Conservation (phyloP, 2,329 filamentous ascomycete species). For the Torrubiella hemipterigena region DNA sequence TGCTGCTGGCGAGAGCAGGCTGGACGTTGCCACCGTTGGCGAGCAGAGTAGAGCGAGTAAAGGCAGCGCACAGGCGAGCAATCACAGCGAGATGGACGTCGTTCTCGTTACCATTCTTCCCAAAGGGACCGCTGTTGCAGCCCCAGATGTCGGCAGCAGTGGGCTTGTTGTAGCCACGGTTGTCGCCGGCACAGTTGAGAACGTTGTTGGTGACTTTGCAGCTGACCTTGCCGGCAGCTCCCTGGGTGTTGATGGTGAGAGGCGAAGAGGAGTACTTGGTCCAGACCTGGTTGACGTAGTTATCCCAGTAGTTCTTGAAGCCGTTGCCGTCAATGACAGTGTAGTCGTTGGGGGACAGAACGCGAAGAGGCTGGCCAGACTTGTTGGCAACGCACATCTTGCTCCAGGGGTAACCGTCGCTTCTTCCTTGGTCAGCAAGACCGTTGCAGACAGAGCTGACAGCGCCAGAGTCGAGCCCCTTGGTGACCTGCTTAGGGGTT, state of each 20-base stretch:
- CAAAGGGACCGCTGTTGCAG: conserved; percentile 37
- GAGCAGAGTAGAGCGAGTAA: conserved; percentile 33
- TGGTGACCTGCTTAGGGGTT: conserved; percentile 21
- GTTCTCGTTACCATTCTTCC: conserved; percentile 16
- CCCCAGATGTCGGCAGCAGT: conserved; percentile 34
- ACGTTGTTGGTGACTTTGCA: conserved; percentile 23
- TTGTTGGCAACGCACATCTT: conserved; percentile 27
- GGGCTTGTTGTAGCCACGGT: conserved; percentile 29
- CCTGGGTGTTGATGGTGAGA: conserved; percentile 32
- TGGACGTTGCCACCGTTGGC: conserved; percentile 32
- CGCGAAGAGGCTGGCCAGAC: conserved; percentile 25
- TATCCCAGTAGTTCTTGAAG: conserved; percentile 29
- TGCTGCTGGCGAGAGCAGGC: conserved; percentile 22
- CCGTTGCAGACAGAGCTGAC: conserved; percentile 25
- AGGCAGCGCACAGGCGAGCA: conserved; percentile 38
- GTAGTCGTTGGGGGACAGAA: conserved; percentile 31
- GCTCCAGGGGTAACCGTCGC: conserved; percentile 30
- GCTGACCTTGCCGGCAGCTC: conserved; percentile 18
- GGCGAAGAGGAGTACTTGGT: conserved; percentile 22
- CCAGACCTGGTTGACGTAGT: conserved; percentile 36
- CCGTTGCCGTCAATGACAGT: conserved; percentile 18
- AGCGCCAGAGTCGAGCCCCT: conserved; percentile 23
- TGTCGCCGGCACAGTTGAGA: conserved; percentile 31
- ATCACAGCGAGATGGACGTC: conserved; percentile 30
- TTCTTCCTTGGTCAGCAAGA: conserved; percentile 21